phyloP scores from a whole-genome alignment of 345 rosid species.

The Camelina sativa region DNA sequence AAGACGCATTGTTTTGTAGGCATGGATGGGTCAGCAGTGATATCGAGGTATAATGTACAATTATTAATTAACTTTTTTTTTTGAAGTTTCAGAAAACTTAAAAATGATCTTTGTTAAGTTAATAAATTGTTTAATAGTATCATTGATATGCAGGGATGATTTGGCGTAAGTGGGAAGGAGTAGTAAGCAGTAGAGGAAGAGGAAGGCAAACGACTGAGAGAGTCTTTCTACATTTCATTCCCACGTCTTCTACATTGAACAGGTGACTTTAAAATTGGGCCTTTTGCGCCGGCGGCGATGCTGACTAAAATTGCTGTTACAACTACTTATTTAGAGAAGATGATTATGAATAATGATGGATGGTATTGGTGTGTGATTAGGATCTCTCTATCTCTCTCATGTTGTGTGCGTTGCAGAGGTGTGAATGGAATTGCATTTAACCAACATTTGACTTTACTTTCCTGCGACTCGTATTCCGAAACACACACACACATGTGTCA shows the following conservation, averaged over 20 bases:
- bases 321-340: no score
- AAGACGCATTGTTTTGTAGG: constrained; percentile 5
- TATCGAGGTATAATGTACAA: not conserved
- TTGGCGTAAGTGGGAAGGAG: not conserved
- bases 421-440: constrained; percentile 20
- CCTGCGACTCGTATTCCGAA: not conserved
- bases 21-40: constrained; percentile 7
- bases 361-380: no score
- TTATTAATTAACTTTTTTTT: not conserved
- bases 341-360: no score
- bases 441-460: not conserved
- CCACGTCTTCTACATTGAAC: not conserved
- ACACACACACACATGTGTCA: constrained; percentile 3
- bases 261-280: not conserved
- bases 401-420: not conserved
- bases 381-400: no score
- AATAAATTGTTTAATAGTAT: not conserved
- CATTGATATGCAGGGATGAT: not conserved
- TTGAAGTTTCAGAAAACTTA: not conserved
- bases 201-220: not conserved
- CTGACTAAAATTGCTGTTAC: no score
- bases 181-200: not conserved
- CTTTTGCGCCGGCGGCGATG: not conserved
- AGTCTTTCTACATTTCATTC: not conserved
- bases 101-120: not conserved